Base-by-base conservation (phyloP, 129 eudicot species). In the Artemisia annua region DNA sequence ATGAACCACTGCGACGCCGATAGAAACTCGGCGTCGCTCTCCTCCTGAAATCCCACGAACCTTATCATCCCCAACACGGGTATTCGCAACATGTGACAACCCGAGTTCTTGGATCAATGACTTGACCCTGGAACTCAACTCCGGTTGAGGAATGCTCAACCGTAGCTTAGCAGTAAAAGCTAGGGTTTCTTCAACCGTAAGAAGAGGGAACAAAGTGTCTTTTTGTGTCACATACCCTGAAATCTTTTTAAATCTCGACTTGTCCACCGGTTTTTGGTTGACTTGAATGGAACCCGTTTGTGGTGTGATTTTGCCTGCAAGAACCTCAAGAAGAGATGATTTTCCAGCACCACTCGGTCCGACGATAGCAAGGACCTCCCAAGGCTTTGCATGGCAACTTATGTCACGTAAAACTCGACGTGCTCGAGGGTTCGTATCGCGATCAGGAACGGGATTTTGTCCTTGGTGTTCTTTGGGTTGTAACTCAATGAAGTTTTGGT, bases 321-420 rank as follows among this genome's bases (percentile, higher is more conserved):
- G 96, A 68, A 95, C 79, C 71, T 95, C 99, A 0, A 95, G 91
- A 43, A 95, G 75, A 4, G 97, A 84, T 10, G 99, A 95, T 20
- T 95, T 95, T 57, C 99, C 99, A 30, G 99, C 97, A 7, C 99
- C 99, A 51, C 99, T 95, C 0, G 99, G 99, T 0, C 99, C 99
- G n/a, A 95, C 96, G 11, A 95, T 90, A 46, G 99, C 99, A 0
- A 95, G 88, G 17, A 95, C 69, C 57, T 95, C 99, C 87, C 88
- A 88, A 19, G 97, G 96, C 59, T 95, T 95, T 3, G 99, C 99
- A 35, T 79, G 87, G 71, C 89, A 85, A 43, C 59, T 83, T 46
- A 95, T 93, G 28, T 88, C 85, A 16, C 82, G 88, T 3, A 95
- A 87, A 9, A 95, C 98, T 2, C 81, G 94, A 5, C 90, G 87